Percentiles rank a stretch among this genome's conserved stretches.
These are phyloP conservation scores for Saccharomycopsis oosterbeekiorum DNA, from an alignment of 805 yeast species.

Conservation along the genomic window DNA sequence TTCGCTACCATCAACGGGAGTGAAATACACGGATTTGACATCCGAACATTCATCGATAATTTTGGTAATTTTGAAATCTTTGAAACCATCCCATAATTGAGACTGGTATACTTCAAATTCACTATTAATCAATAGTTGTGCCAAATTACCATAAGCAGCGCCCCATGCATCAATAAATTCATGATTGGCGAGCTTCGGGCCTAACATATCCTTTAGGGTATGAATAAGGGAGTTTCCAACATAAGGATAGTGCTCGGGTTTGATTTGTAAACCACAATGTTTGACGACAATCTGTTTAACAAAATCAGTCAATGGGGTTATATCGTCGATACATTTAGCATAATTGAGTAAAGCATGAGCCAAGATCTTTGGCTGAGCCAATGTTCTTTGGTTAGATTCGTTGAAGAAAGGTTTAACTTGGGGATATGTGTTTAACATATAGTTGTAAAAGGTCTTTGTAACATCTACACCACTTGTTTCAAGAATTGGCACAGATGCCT, in stretches of 20 bases:
- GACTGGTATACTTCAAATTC: conserved; percentile 39
- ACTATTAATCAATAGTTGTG: conserved; percentile 46
- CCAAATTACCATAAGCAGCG: conserved; percentile 54
- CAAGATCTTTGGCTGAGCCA: conserved; percentile 52
- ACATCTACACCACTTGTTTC: conserved; percentile 45
- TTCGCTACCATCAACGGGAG: conserved; percentile 34
- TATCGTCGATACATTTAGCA: conserved; percentile 52
- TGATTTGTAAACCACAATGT: conserved; percentile 54
- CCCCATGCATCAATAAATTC: conserved; percentile 56
- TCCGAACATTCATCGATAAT: conserved; percentile 35
- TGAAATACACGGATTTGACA: conserved; percentile 43
- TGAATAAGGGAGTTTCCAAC: conserved; percentile 50
- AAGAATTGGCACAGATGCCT: conserved; percentile 45
- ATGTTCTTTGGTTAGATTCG: conserved; percentile 42
- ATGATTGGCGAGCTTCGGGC: conserved; percentile 46
- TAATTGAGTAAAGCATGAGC: conserved; percentile 54
- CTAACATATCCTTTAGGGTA: conserved; percentile 46
- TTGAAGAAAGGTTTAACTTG: conserved; percentile 55
- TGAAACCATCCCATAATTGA: conserved; percentile 49
- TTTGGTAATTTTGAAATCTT: conserved; percentile 36
- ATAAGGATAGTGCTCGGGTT: conserved; percentile 55
- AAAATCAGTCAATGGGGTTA: conserved; percentile 41
- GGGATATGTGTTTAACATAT: conserved; percentile 44
- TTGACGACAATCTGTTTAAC: conserved; percentile 54
- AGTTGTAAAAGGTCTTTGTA: conserved; percentile 43